Evolutionary conservation across 768 basidiomycete species (phyloP), one percentile per base, ranked within the genome.

Genomic region (Lentinus tigrinus): DNA sequence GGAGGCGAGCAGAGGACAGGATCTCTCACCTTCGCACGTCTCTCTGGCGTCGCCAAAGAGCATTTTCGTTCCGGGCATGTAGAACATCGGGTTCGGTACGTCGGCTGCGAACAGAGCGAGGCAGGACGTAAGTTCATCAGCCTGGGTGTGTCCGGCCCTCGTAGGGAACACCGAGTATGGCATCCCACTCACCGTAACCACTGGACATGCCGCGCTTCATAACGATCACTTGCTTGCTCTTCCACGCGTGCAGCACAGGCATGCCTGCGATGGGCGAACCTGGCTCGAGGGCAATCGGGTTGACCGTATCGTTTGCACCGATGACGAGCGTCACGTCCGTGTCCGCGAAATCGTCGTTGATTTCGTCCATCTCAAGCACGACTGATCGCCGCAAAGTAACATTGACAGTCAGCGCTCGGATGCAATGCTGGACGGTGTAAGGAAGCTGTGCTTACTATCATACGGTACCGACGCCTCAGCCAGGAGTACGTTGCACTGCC

Each of bases 21-120:
- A 14, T 46, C 3, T 26, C 63, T 50, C 14, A 88, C 89, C 92
- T 71, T 95, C 93, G 65, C 93, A 94, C 28, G 88, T 90, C 66
- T 91, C 89, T 69, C 93, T 93, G 34, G 93, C 93, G 71, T 95
- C 93, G 43, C 93, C 93, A 65, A 95, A 95, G 61, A 95, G 66
- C 93, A 95, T 95, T 75, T 87, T 90, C 23, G 93, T 89, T 44
- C 88, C 87, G 21, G 87, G 83, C 88, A 93, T 91, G 73, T 90
- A 95, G 79, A 95, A 95, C 88, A 95, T 89, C 19, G 93, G 93
- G 70, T 95, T 95, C 11, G 91, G 93, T 10, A 94, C 92, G 69
- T 94, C 92, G 52, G 93, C 92, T 89, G 71, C 49, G 61, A 42
- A 1, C 16, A 43, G 39, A 55, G 43, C 8, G 43, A 13, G 43